These are phyloP conservation scores for Xerocomellus dryophilus DNA, from an alignment of 768 basidiomycete species.

Conservation along the genomic window DNA sequence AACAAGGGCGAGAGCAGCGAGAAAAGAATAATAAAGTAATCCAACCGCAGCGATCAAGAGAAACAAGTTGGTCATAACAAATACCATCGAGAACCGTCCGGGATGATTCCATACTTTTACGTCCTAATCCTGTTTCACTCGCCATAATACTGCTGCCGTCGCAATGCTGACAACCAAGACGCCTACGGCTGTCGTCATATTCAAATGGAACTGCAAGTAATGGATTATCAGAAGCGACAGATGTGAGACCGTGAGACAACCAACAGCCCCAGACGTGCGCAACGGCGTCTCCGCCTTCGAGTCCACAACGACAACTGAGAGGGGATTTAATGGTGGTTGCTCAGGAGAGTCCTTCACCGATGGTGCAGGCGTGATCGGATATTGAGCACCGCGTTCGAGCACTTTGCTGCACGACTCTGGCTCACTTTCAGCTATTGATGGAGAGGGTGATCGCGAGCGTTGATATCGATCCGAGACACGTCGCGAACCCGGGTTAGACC, in stretches of 20 bases:
- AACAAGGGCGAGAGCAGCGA: conserved; percentile 19
- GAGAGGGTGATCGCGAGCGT: conserved; percentile 31
- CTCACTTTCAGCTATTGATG: conserved; percentile 31
- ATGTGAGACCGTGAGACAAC: conserved; percentile 22
- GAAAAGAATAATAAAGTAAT: conserved; percentile 30
- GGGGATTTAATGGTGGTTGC: conserved; percentile 12
- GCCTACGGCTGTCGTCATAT: conserved; percentile 53
- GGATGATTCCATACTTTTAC: conserved; percentile 10
- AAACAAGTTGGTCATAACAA: conserved; percentile 17
- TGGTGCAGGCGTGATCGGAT: conserved; percentile 31
- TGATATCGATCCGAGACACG: conserved; percentile 23
- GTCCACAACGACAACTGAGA: conserved; percentile 6
- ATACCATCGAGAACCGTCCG: conserved; percentile 15
- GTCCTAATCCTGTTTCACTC: conserved; percentile 48
- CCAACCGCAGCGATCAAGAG: conserved; percentile 12
- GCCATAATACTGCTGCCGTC: conserved; percentile 71
- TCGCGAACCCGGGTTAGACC: conserved; percentile 21
- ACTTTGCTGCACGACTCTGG: conserved; percentile 23
- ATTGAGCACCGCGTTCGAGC: conserved; percentile 20
- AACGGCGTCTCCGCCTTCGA: conserved; percentile 18
- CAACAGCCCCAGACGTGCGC: conserved; percentile 27
- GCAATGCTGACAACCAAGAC: conserved; percentile 65
- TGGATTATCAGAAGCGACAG: conserved; percentile 16
- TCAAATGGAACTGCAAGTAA: conserved; percentile 30
- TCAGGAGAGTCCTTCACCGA: conserved; percentile 32